phyloP scores from a whole-genome alignment of 768 basidiomycete species.

The Bullera alba region DNA sequence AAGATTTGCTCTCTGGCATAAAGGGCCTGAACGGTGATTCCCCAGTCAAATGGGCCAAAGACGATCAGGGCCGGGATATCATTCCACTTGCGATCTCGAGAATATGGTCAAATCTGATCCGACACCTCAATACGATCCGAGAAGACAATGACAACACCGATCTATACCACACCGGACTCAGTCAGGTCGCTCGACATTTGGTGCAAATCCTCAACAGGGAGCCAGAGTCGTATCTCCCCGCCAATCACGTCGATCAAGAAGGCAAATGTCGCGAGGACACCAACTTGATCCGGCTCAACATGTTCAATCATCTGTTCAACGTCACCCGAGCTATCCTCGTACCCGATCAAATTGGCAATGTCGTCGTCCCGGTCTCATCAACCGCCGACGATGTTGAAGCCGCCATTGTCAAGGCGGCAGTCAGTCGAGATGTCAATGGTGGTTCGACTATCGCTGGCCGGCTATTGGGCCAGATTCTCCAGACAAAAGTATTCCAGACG shows the following conservation, averaged over 20 bases:
- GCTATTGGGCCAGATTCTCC: slow-evolving; percentile 25
- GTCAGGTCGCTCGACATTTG: slow-evolving; percentile 17
- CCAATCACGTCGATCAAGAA: slow-evolving; percentile 9
- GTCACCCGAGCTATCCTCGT: slow-evolving; percentile 12
- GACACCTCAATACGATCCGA: slow-evolving; percentile 12
- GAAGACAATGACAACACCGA: not conserved
- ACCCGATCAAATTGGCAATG: slow-evolving; percentile 3
- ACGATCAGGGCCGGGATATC: not conserved
- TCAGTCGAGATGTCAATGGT: slow-evolving; percentile 17
- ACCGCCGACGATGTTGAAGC: not conserved
- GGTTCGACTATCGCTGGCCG: slow-evolving; percentile 15
- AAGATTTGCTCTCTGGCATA: slow-evolving; percentile 19
- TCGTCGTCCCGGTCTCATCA: not conserved
- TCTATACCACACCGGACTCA: slow-evolving; percentile 15
- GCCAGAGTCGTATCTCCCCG: slow-evolving; percentile 25
- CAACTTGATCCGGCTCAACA: slow-evolving; percentile 1
- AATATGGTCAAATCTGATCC: slow-evolving; percentile 26
- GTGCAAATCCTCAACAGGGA: slow-evolving; percentile 25
- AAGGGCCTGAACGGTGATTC: slow-evolving; percentile 13
- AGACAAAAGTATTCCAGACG: slow-evolving; percentile 3
- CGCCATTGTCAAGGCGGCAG: not conserved
- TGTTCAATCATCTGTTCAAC: slow-evolving; percentile 16
- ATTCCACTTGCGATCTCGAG: slow-evolving; percentile 16
- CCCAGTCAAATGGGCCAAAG: slow-evolving; percentile 8
- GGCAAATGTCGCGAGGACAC: slow-evolving; percentile 7